Evolutionary conservation across 192 early-diverging fungal genomes (phyloP).

Genomic region (Diversispora epigaea): DNA sequence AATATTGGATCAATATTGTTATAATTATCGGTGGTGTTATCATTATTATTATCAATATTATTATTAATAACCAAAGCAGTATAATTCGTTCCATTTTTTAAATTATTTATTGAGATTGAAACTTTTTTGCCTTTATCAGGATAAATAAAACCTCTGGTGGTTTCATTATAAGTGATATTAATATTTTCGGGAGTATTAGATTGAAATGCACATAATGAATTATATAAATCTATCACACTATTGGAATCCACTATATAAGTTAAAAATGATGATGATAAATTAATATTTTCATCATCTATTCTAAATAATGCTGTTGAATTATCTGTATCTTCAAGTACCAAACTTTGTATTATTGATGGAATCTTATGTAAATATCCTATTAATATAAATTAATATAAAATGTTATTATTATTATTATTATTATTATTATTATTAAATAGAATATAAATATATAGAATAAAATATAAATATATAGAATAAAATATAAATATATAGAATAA

Average conservation of each 20-base stretch:
- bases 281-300: conserved; percentile 27
- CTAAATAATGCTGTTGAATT: conserved; percentile 32
- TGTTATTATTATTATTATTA: too few relatives aligned
- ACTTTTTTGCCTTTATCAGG: conserved; percentile 30
- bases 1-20: conserved; percentile 20
- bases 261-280: conserved; percentile 35
- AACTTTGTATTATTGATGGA: background rate
- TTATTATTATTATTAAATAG: background rate
- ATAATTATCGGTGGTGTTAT: conserved; percentile 17
- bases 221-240: conserved; percentile 36
- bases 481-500: background rate
- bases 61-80: conserved; percentile 45
- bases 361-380: background rate
- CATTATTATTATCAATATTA: conserved; percentile 27
- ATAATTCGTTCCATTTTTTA: conserved; percentile 42
- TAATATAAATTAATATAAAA: background rate
- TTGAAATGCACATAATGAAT: conserved; percentile 51
- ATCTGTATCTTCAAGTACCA: conserved; percentile 45
- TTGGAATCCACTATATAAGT: conserved; percentile 29
- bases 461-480: too few relatives aligned
- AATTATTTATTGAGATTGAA: conserved; percentile 26
- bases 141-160: conserved; percentile 41
- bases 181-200: conserved; percentile 40
- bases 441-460: background rate
- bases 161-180: conserved; percentile 40